Evolutionary conservation across 208 protist genomes (phyloP).

Genomic region (Leishmania lainsoni): DNA sequence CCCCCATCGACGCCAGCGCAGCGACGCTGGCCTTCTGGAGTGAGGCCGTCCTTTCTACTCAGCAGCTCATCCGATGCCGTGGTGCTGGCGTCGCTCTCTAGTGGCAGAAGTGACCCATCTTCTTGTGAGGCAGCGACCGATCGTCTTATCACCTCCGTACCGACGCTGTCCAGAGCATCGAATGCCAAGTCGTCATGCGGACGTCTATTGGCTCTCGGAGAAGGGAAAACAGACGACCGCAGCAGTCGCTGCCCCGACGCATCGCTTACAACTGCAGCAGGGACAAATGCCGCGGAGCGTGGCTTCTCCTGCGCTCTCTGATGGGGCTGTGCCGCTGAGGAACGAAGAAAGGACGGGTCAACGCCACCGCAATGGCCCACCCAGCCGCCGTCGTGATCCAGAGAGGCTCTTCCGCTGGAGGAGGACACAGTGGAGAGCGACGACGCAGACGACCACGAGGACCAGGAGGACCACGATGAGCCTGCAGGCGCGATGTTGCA

Average conservation of each 20-base stretch:
- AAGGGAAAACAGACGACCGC: background rate
- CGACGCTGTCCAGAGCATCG: background rate
- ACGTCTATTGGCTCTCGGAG: background rate
- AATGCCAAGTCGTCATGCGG: too few species aligned
- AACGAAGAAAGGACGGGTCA: background rate
- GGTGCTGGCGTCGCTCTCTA: background rate
- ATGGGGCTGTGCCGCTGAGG: background rate
- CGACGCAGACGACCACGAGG: conserved; percentile 22
- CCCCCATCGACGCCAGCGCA: background rate
- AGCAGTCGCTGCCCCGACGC: background rate
- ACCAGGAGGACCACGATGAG: conserved; percentile 29
- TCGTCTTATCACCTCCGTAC: background rate
- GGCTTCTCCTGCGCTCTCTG: background rate
- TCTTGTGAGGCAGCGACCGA: background rate
- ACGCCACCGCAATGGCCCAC: background rate
- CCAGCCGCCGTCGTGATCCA: background rate
- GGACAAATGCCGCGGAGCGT: background rate
- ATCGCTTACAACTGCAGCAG: background rate
- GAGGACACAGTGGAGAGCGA: background rate
- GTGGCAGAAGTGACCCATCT: background rate
- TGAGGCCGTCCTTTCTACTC: background rate
- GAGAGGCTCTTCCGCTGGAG: background rate
- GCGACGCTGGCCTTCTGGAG: background rate
- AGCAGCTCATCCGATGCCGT: background rate
- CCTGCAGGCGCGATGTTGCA: background rate